Evolutionary conservation across 768 basidiomycete species (phyloP).

Genomic region (Obba rivulosa): DNA sequence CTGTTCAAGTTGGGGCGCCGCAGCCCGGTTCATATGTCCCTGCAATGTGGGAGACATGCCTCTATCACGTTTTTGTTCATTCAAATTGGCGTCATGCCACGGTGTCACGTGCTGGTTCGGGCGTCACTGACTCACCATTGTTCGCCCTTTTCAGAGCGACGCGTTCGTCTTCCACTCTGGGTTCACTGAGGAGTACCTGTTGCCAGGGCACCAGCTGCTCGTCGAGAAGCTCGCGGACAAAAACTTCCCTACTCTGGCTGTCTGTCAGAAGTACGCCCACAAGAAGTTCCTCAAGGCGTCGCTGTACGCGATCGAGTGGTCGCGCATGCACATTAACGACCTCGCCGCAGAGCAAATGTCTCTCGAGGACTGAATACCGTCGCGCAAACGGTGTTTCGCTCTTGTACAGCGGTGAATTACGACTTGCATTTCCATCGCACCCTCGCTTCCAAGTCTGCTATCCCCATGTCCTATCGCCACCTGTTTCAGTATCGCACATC

Average conservation of each 20-base stretch:
- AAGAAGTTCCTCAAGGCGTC: constrained; percentile 97
- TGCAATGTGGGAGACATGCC: constrained; percentile 9
- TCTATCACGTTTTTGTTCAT: constrained; percentile 8
- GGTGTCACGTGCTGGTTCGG: constrained; percentile 27
- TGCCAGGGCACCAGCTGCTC: constrained; percentile 75
- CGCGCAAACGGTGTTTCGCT: constrained; percentile 1
- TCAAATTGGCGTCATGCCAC: constrained; percentile 14
- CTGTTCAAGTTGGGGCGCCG: constrained; percentile 9
- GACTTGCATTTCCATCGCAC: constrained; percentile 2
- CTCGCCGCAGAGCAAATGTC: constrained; percentile 38
- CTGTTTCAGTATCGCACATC: background rate
- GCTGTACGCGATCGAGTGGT: constrained; percentile 72
- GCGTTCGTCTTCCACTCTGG: constrained; percentile 91
- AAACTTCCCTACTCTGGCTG: constrained; percentile 78
- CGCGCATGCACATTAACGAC: constrained; percentile 42
- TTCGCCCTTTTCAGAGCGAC: constrained; percentile 56
- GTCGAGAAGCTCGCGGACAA: constrained; percentile 77
- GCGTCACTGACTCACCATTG: constrained; percentile 6
- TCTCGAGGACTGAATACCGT: constrained; percentile 33
- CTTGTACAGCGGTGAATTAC: constrained; percentile 2
- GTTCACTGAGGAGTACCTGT: constrained; percentile 84
- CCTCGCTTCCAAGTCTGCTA: constrained; percentile 11
- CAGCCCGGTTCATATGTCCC: constrained; percentile 9
- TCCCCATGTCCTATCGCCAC: constrained; percentile 8
- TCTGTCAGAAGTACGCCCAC: constrained; percentile 94